Percentiles rank a stretch among this genome's conserved stretches.
Conservation (phyloP, 2,329 filamentous ascomycete species). For the Keithomyces neogunnii region DNA sequence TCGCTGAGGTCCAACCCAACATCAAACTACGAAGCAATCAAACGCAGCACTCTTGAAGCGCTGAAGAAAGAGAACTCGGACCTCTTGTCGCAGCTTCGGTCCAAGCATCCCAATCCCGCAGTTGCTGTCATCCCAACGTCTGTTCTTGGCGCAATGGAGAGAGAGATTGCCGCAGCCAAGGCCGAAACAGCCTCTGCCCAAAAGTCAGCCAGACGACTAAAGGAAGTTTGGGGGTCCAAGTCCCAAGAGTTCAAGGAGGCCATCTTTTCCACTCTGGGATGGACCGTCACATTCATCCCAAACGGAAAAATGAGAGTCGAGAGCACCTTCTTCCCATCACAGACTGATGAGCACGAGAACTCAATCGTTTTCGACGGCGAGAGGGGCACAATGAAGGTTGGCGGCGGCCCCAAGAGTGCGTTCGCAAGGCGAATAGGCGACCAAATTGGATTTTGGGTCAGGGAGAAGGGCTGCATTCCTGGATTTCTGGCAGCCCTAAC, state of each 20-base stretch:
- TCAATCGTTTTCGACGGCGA: conserved; percentile 84
- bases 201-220: conserved; percentile 77
- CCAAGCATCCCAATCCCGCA: conserved; percentile 27
- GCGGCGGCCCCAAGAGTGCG: conserved; percentile 74
- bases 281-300: conserved; percentile 93
- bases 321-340: conserved; percentile 68
- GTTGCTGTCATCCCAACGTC: conserved; percentile 65
- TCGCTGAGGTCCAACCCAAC: conserved; percentile 90
- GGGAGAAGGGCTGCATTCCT: conserved; percentile 86
- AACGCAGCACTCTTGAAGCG: conserved; percentile 67
- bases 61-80: conserved; percentile 79
- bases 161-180: conserved; percentile 65
- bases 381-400: conserved; percentile 95
- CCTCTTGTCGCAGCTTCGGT: conserved; percentile 63
- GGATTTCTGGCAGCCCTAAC: conserved; percentile 88
- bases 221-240: conserved; percentile 88
- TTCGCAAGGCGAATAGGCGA: conserved; percentile 82
- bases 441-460: conserved; percentile 91
- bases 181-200: conserved; percentile 63
- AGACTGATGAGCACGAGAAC: conserved; percentile 61
- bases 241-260: conserved; percentile 92
- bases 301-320: conserved; percentile 94
- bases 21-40: conserved; percentile 74
- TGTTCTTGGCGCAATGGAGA: conserved; percentile 64
- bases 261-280: conserved; percentile 84